Conservation (phyloP, 805 yeast species). For the Candida michaelii region DNA sequence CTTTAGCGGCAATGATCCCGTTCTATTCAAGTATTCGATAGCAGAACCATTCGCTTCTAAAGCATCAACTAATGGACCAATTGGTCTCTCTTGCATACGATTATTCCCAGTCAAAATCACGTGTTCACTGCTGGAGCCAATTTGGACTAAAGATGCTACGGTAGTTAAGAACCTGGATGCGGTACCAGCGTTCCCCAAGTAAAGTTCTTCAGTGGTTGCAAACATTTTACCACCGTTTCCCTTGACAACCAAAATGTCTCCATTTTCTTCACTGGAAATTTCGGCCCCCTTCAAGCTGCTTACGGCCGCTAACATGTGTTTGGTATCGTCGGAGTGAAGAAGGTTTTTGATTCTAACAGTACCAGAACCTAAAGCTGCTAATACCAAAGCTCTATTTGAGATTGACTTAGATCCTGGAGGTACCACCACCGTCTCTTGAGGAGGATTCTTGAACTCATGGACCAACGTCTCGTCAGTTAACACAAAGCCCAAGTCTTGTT, state of each 20-base stretch:
- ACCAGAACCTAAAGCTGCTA: conserved; percentile 91
- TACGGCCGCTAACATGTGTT: conserved; percentile 90
- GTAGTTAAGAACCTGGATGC: conserved; percentile 94
- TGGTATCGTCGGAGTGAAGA: conserved; percentile 94
- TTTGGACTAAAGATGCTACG: conserved; percentile 78
- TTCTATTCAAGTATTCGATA: conserved; percentile 66
- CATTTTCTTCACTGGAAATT: conserved; percentile 80
- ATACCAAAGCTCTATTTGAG: conserved; percentile 87
- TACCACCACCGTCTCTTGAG: conserved; percentile 48
- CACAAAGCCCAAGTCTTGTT: conserved; percentile 76
- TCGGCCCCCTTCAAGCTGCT: conserved; percentile 76
- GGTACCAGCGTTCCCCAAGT: conserved; percentile 97
- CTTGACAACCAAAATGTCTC: conserved; percentile 80
- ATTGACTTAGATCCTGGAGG: conserved; percentile 99
- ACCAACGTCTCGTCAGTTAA: conserved; percentile 81
- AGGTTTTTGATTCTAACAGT: conserved; percentile 79
- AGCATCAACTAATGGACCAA: conserved; percentile 94
- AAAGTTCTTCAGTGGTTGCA: conserved; percentile 67
- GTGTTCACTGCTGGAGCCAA: conserved; percentile 27
- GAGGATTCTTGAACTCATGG: conserved; percentile 47
- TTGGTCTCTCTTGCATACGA: conserved; percentile 97
- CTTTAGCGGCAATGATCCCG: conserved; percentile 84
- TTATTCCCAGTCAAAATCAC: conserved; percentile 88
- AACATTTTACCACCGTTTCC: conserved; percentile 80
- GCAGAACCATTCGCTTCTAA: conserved; percentile 74